Evolutionary conservation across 805 yeast genomes (phyloP), one percentile per base, ranked within the genome.

Genomic region (Phaffomyces antillensis): DNA sequence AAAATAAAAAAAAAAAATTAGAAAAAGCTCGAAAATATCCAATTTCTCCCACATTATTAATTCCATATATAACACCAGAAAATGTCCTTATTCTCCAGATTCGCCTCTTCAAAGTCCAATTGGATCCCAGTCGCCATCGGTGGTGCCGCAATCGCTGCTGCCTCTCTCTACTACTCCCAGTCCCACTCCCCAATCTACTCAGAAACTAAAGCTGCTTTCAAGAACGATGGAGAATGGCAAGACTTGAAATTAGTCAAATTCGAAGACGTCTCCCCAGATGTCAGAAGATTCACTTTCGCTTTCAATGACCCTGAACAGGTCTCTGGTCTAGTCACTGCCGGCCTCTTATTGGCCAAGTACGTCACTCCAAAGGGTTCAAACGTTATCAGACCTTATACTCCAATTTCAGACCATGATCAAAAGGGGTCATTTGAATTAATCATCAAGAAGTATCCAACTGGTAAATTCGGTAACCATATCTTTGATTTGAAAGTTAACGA

Each of bases 351-450:
- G 63, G 77, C 96, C 66, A 90, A 89, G 71, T 86, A 71, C 61
- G 83, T 80, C 45, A 82, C 91, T 48, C 77, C 81, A 50, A 86
- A 87, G 70, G 98, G 97, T 54, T 78, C 71, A 67, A 80, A 81
- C 60, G 96, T 91, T 41, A 72, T 93, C 52, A 58, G 96, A 68
- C 79, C 79, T 30, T 74, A 74, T 64, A 93, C 99, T 36, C 99
- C 99, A 48, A 75, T 83, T 40, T 76, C 86, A 36, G 88, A 83
- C 58, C 68, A 74, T 41, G 80, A 79, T 46, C 71, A 75, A 49
- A 75, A 75, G 64, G 99, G 99, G 41, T 63, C 75, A 43, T 70
- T 95, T 55, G 86, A 86, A 48, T 76, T 93, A 53, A 77, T 90
- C 48, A 73, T 93, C 68, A 93, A 93, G 77, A 77, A 72, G 51